Base-by-base conservation (phyloP, 345 rosid species). In the Erucastrum elatum region DNA sequence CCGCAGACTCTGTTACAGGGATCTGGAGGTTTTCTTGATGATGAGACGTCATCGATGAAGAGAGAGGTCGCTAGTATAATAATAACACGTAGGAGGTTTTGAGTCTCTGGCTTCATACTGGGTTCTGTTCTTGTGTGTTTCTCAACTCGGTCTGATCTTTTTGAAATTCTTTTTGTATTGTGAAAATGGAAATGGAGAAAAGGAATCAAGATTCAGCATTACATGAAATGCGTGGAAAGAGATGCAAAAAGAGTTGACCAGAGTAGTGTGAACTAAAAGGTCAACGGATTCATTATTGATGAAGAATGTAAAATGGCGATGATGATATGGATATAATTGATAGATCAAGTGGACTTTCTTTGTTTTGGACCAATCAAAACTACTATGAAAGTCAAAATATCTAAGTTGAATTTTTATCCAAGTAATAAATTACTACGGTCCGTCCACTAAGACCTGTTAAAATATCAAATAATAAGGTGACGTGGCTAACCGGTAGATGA, bases 11-110 rank as follows among this genome's bases (percentile, higher is more conserved):
- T 61, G 4, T 69, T 80, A 69, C 83, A 80, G 8, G 30, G 41
- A 69, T 70, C 64, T 56, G 75, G 72, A 64, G 37, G 77, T 60
- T 66, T 72, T 79, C 82, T 79, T 60, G 77, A 68, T 34, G 82
- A 67, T 66, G 58, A 72, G 6, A 46, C 56, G 41, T 56, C 58
- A 60, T 46, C 12, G 56, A 72, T 66, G 68, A 72, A 72, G 64
- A 79, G 12, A 79, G 44, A 78, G n/a, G n/a, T 0, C 39, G 30
- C 13, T 39, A 39, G 46, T 39, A 39, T 39, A 39, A 39, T 0
- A 2, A 65, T 0, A 2, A 65, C 11, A 31, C 25, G n/a, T 17
- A 29, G 13, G 66, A 31, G 26, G 8, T 31, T 25, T 8, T 26
- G 31, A 70, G 77, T 35, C 37, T 67, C 73, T 85, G 74, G 6